A percentile compares a stretch with the other conserved stretches of the same genome.
Conservation (phyloP, 768 basidiomycete genomes). For the Ramaria rubella region DNA sequence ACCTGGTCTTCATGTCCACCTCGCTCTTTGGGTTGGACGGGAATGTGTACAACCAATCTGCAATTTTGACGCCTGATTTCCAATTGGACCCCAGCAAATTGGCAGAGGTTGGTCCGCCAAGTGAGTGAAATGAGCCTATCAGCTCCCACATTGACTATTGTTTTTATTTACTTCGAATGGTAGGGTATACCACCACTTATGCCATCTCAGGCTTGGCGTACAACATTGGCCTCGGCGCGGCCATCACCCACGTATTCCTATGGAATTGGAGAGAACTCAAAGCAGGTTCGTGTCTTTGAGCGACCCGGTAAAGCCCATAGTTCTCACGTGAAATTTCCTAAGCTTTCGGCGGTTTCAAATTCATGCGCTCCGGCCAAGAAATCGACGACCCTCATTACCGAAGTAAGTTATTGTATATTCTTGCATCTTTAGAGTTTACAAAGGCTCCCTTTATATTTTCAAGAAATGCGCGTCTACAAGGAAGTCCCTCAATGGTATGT, state of each 20-base stretch:
- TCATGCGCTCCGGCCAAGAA: constrained; percentile 32
- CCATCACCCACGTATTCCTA: constrained; percentile 41
- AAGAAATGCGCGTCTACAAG: constrained; percentile 45
- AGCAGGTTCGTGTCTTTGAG: constrained; percentile 24
- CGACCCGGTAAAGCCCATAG: neutral
- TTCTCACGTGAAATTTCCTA: constrained; percentile 1
- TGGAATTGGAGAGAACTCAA: constrained; percentile 49
- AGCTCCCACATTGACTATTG: constrained; percentile 17
- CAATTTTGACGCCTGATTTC: constrained; percentile 35
- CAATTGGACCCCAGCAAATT: constrained; percentile 28
- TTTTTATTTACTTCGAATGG: too few species aligned
- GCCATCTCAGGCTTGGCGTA: constrained; percentile 42
- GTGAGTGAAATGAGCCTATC: neutral
- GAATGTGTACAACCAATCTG: constrained; percentile 34
- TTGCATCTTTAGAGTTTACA: neutral
- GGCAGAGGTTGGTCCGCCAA: constrained; percentile 9
- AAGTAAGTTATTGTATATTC: constrained; percentile 22
- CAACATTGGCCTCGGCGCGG: constrained; percentile 44
- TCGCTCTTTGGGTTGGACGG: constrained; percentile 35
- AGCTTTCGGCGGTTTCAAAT: constrained; percentile 39
- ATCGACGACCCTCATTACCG: constrained; percentile 46
- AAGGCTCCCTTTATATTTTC: neutral
- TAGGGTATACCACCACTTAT: constrained; percentile 42
- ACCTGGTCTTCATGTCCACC: constrained; percentile 43
- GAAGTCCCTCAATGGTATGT: constrained; percentile 40